Evolutionary conservation across 768 basidiomycete species (phyloP), one percentile per base, ranked within the genome.

Genomic region (Lentinula sp.): DNA sequence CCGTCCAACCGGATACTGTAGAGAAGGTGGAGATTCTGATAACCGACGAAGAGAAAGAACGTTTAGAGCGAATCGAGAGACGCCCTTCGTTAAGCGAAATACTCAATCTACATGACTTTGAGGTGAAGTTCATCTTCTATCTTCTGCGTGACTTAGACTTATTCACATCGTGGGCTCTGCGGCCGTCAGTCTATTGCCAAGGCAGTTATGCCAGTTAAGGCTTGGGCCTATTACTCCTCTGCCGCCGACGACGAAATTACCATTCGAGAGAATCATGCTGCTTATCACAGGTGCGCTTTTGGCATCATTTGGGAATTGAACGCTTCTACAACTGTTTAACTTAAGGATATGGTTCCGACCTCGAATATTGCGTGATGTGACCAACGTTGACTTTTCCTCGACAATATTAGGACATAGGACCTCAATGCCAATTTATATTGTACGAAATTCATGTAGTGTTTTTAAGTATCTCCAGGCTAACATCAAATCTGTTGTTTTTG

Each of bases 191-290:
- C 89, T 16, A 86, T 98, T 57, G 95, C 93, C 8, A 89, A 83
- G 71, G 78, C 78, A 66, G 87, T 91, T 10, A 87, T 98, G 78
- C 75, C 86, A 1, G 87, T 89, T 37, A 92, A 93, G 70, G 93
- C 93, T 0, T 98, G 95, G 95, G 95, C 95, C 5, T 95, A 95
- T 71, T 95, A 98, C 69, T 93, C 91, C 0, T 95, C 93, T n/a
- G 95, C 94, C 16, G 87, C 96, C 6, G 96, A 98, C 70, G 95
- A 98, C 66, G 94, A 97, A 73, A 92, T 95, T 49, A 95, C 93
- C 34, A 77, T 82, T 62, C 81, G 94, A 53, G 94, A 96, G 72
- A 97, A 97, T 67, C 93, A 92, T 63, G 80, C 86, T 56, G 95
- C 95, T 2, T 98, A 89, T 69, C 95, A 98, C 66, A 82, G 95